A percentile compares a stretch with the other conserved stretches of the same genome.
phyloP scores from a whole-genome alignment of 2,329 filamentous ascomycete genomes.

The Fusarium pseudograminearum region DNA sequence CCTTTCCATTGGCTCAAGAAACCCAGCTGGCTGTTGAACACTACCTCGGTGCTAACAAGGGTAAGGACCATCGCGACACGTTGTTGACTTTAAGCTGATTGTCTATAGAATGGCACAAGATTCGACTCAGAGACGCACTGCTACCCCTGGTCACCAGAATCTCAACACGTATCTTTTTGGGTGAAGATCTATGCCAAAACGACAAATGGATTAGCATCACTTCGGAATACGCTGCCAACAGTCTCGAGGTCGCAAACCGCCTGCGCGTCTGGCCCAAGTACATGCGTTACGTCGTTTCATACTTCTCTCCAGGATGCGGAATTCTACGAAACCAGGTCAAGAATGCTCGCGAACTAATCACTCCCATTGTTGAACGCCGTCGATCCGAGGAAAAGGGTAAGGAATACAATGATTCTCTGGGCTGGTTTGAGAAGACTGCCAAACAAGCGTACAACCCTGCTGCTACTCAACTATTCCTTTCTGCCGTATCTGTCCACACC shows the following conservation, averaged over 20 bases:
- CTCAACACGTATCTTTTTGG: neutral
- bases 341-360: neutral
- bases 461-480: constrained; percentile 64
- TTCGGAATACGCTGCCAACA: neutral
- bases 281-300: neutral
- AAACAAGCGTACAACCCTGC: neutral
- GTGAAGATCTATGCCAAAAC: neutral
- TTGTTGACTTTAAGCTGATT: neutral
- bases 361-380: neutral
- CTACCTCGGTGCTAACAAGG: neutral
- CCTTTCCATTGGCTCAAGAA: neutral
- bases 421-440: neutral
- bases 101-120: neutral
- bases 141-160: neutral
- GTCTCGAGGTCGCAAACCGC: neutral
- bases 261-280: neutral
- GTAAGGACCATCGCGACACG: neutral
- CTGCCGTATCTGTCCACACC: neutral
- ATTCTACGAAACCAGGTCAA: neutral
- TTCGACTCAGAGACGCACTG: neutral
- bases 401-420: neutral
- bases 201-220: neutral
- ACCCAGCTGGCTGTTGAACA: neutral
- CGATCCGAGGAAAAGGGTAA: neutral
- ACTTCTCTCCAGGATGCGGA: neutral